Evolutionary conservation across 192 early-diverging fungal genomes (phyloP).

Genomic region (Coemansia sp.): DNA sequence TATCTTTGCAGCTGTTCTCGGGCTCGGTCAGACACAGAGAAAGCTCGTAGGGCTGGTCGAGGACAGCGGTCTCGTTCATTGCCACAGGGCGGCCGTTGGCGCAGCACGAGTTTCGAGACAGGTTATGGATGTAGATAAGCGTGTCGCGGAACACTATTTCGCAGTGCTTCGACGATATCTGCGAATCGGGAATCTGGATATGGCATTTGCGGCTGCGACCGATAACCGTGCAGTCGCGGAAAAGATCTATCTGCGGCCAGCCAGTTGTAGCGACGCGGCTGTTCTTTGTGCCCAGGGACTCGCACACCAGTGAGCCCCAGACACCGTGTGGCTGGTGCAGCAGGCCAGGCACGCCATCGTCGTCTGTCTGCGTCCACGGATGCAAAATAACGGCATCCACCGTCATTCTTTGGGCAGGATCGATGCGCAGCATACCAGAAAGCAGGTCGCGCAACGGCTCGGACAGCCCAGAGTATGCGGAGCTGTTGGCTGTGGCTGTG

Average conservation of each 20-base stretch:
- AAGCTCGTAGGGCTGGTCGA: conserved; percentile 26
- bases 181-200: conserved; percentile 35
- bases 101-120: conserved; percentile 25
- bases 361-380: conserved; percentile 44
- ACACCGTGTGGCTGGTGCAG: conserved; percentile 22
- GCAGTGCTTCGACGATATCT: conserved; percentile 40
- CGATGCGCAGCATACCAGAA: conserved; percentile 31
- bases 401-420: conserved; percentile 19
- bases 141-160: conserved; percentile 24
- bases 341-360: conserved; percentile 27
- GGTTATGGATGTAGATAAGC: conserved; percentile 24
- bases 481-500: conserved; percentile 19
- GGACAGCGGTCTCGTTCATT: conserved; percentile 10
- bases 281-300: neutral
- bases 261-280: neutral
- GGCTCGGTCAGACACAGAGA: conserved; percentile 12
- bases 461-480: conserved; percentile 23
- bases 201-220: conserved; percentile 39
- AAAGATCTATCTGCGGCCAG: conserved; percentile 21
- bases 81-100: conserved; percentile 16
- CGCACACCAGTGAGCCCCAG: conserved; percentile 29
- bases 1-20: neutral
- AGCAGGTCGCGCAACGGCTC: conserved; percentile 28
- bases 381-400: conserved; percentile 39
- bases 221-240: conserved; percentile 26